Conservation (phyloP, 495 filamentous ascomycete species). For the Lasiosphaeria hispida region DNA sequence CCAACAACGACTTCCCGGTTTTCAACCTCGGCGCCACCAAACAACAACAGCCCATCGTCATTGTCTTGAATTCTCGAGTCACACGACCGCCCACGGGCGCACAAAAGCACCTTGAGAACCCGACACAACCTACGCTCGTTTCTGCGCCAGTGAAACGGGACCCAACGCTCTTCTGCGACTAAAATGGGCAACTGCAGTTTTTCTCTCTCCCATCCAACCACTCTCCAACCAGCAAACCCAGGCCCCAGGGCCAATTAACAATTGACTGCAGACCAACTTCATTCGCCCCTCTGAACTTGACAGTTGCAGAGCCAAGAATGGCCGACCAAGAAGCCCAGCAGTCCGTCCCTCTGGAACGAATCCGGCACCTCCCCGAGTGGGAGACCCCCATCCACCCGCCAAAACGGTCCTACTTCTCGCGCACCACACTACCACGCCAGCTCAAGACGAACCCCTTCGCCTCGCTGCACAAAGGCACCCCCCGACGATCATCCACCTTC, state of each 20-base stretch:
- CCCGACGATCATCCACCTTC: background rate
- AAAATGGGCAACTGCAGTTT: too few species aligned
- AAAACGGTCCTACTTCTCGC: constrained; percentile 24
- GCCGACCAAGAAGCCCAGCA: background rate
- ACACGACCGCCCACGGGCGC: constrained; percentile 1
- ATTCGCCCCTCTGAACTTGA: background rate
- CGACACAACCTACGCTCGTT: too few species aligned
- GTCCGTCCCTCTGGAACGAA: constrained; percentile 8
- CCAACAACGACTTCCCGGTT: background rate
- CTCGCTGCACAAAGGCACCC: background rate
- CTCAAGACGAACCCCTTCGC: constrained; percentile 1
- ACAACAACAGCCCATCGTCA: constrained; percentile 2
- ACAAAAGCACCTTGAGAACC: too few species aligned
- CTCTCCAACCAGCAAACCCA: background rate
- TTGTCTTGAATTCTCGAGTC: background rate
- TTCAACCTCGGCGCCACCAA: constrained; percentile 1
- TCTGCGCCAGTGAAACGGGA: constrained; percentile 4
- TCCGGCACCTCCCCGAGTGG: constrained; percentile 37
- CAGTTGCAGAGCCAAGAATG: background rate
- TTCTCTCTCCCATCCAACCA: too few species aligned
- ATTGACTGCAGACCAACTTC: background rate
- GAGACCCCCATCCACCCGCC: constrained; percentile 37
- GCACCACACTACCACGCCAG: background rate
- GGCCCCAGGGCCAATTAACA: background rate
- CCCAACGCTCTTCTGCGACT: too few species aligned